Evolutionary conservation across 345 rosid species (phyloP).

Genomic region (Microcos paniculata): DNA sequence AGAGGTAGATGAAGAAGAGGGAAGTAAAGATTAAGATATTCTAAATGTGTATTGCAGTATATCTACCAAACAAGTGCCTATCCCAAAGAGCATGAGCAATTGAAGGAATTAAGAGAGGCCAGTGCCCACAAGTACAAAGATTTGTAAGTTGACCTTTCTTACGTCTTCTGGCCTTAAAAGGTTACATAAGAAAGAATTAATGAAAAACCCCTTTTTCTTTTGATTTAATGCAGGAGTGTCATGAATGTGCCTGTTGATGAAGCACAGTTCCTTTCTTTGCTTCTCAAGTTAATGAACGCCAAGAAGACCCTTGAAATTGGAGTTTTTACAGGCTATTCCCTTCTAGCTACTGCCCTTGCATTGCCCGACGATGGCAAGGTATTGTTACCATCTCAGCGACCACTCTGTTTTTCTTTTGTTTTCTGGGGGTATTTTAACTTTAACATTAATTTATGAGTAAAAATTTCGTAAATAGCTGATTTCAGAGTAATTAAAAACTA

Average conservation of each 20-base stretch:
- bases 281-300: slow-evolving; percentile 50
- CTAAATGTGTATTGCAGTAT: slow-evolving; percentile 25
- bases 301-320: slow-evolving; percentile 63
- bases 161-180: too few relatives aligned
- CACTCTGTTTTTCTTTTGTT: background rate
- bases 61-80: slow-evolving; percentile 41
- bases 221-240: slow-evolving; percentile 37
- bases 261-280: slow-evolving; percentile 48
- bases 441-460: too few relatives aligned
- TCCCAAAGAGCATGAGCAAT: slow-evolving; percentile 48
- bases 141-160: background rate
- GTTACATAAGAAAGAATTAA: too few relatives aligned
- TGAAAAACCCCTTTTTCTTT: too few relatives aligned
- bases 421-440: background rate
- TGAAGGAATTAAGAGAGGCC: slow-evolving; percentile 45
- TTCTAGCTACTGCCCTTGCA: slow-evolving; percentile 55
- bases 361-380: slow-evolving; percentile 57
- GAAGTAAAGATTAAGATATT: background rate
- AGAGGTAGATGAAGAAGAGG: background rate
- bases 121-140: slow-evolving; percentile 31
- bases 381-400: background rate
- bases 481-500: background rate
- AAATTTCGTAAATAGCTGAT: background rate
- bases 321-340: slow-evolving; percentile 71
- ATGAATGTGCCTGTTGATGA: slow-evolving; percentile 54